A percentile compares a stretch with the other conserved stretches of the same genome.
Evolutionary conservation across 768 basidiomycete genomes (phyloP).

Genomic region (Lactifluus piperatus): DNA sequence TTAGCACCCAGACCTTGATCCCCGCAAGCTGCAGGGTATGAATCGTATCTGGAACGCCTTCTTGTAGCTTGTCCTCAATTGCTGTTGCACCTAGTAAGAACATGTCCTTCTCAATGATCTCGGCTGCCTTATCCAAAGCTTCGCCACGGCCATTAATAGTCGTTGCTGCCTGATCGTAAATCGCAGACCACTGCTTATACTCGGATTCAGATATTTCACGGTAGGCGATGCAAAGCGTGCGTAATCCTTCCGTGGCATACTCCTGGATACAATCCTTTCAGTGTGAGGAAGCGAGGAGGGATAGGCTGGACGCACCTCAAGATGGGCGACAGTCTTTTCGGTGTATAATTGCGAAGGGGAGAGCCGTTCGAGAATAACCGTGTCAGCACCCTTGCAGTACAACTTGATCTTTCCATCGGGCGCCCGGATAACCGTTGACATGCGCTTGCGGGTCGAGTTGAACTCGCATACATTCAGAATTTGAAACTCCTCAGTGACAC

Average conservation of each 20-base stretch:
- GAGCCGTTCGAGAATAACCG: constrained; percentile 92
- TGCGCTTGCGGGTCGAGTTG: constrained; percentile 94
- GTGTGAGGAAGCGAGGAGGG: neutral
- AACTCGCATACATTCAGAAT: constrained; percentile 98
- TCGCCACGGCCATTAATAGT: constrained; percentile 94
- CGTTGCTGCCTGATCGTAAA: constrained; percentile 89
- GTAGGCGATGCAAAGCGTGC: constrained; percentile 93
- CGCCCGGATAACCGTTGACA: constrained; percentile 88
- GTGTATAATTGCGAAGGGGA: constrained; percentile 75
- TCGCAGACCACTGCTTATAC: constrained; percentile 78
- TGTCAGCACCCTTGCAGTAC: constrained; percentile 96
- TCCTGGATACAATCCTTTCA: constrained; percentile 41
- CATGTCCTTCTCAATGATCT: constrained; percentile 92
- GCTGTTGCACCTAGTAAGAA: constrained; percentile 93
- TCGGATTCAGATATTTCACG: constrained; percentile 89
- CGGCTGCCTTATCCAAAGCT: constrained; percentile 89
- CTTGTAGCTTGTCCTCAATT: constrained; percentile 97
- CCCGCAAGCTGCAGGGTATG: constrained; percentile 97
- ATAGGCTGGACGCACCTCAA: constrained; percentile 53
- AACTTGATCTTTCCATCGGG: constrained; percentile 90
- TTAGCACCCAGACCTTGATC: constrained; percentile 98
- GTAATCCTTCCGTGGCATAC: constrained; percentile 93
- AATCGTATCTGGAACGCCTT: constrained; percentile 96
- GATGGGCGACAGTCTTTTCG: constrained; percentile 80
- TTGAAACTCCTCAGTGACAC: constrained; percentile 69